These are phyloP conservation scores for Cytospora leucostoma DNA, from an alignment of 2,329 filamentous ascomycete genomes.

Conservation along the genomic window DNA sequence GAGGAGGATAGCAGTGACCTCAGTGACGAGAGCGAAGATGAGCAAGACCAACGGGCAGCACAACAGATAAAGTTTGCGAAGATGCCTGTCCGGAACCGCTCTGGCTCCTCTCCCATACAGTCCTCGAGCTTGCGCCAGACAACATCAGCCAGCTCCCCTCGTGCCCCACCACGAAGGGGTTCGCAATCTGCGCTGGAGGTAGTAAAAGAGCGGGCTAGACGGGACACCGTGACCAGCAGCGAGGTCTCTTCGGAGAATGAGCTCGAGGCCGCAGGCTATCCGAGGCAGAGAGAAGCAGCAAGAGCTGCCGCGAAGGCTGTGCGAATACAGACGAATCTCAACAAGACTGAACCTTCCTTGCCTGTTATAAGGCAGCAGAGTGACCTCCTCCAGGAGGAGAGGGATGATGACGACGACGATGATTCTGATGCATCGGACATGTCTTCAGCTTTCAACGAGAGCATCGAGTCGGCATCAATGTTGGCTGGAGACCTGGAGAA, in stretches of 20 bases:
- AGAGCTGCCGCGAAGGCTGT: slow-evolving; percentile 57
- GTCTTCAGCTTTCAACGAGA: slow-evolving; percentile 65
- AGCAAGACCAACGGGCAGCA: slow-evolving; percentile 69
- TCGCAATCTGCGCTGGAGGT: slow-evolving; percentile 72
- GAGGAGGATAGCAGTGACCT: slow-evolving; percentile 85
- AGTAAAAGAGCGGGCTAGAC: slow-evolving; percentile 67
- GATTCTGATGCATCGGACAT: slow-evolving; percentile 64
- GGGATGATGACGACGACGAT: slow-evolving; percentile 55
- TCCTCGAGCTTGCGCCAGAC: slow-evolving; percentile 63
- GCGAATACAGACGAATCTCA: slow-evolving; percentile 55
- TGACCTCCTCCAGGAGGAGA: slow-evolving; percentile 52
- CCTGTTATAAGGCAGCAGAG: slow-evolving; percentile 50
- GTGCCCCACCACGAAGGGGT: slow-evolving; percentile 57
- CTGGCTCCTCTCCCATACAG: slow-evolving; percentile 84
- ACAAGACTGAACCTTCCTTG: slow-evolving; percentile 47
- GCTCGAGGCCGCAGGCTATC: slow-evolving; percentile 66
- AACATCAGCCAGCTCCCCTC: slow-evolving; percentile 49
- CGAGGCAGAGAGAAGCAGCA: slow-evolving; percentile 62
- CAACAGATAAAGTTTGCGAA: slow-evolving; percentile 96
- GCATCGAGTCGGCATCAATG: slow-evolving; percentile 71
- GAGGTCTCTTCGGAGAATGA: slow-evolving; percentile 85
- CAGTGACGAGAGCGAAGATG: slow-evolving; percentile 82
- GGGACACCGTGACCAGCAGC: slow-evolving; percentile 79
- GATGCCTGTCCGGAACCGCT: slow-evolving; percentile 84
- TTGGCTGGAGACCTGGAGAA: slow-evolving; percentile 64